These are phyloP conservation scores for Penicillium thymicola DNA, from an alignment of 2,329 filamentous ascomycete species.

Conservation along the genomic window DNA sequence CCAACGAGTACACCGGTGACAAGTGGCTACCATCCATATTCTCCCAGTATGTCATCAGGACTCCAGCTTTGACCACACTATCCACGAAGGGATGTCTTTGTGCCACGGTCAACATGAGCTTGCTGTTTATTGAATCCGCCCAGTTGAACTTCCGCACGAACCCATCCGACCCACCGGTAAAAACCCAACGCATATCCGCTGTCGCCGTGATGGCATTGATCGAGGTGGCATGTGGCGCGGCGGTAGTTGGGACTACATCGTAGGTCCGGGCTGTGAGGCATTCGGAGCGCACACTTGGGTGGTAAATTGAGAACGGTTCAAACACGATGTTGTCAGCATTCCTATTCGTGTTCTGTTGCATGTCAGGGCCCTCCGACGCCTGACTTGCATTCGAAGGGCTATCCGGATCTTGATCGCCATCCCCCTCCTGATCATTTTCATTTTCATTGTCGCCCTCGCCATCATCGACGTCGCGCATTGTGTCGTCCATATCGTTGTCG, in stretches of 20 bases:
- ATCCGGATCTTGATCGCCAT: slow-evolving; percentile 36
- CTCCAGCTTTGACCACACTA: slow-evolving; percentile 91
- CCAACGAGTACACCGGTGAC: slow-evolving; percentile 93
- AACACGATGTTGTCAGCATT: slow-evolving; percentile 32
- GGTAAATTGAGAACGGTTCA: slow-evolving; percentile 44
- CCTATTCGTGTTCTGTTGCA: slow-evolving; percentile 48
- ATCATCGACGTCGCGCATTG: slow-evolving; percentile 44
- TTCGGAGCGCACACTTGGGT: slow-evolving; percentile 68
- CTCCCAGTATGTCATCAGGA: slow-evolving; percentile 96
- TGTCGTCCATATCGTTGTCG: slow-evolving; percentile 37
- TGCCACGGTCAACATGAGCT: slow-evolving; percentile 87
- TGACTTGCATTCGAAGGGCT: slow-evolving; percentile 42
- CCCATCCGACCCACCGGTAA: slow-evolving; percentile 89
- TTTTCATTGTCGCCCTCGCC: slow-evolving; percentile 34
- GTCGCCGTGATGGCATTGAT: slow-evolving; percentile 91
- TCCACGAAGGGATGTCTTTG: slow-evolving; percentile 97
- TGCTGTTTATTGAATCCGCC: slow-evolving; percentile 89
- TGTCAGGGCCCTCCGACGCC: slow-evolving; percentile 36
- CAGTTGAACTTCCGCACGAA: slow-evolving; percentile 98
- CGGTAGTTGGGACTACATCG: slow-evolving; percentile 96
- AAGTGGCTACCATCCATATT: slow-evolving; percentile 75
- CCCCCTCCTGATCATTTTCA: slow-evolving; percentile 17
- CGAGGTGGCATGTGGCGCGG: slow-evolving; percentile 90
- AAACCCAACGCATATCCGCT: slow-evolving; percentile 90
- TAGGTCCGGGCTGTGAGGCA: slow-evolving; percentile 77